phyloP scores from a whole-genome alignment of 208 protist genomes.

The Endotrypanum monterogeii region DNA sequence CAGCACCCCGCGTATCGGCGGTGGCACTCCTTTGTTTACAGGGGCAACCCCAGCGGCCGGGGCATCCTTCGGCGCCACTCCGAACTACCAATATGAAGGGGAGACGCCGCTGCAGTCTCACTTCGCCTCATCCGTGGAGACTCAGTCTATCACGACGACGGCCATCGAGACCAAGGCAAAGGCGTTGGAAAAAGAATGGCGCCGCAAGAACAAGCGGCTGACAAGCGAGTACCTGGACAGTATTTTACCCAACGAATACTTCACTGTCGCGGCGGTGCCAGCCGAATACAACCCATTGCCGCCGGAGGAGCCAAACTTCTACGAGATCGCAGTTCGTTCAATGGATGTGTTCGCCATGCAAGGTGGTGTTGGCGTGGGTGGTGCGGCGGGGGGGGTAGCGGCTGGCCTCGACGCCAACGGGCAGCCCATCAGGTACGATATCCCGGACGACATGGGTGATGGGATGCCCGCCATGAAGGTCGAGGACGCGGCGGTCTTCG shows the following conservation, averaged over 20 bases:
- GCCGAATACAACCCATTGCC: slow-evolving; percentile 81
- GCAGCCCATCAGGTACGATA: slow-evolving; percentile 70
- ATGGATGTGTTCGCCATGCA: slow-evolving; percentile 59
- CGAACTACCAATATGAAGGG: slow-evolving; percentile 89
- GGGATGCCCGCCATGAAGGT: slow-evolving; percentile 96
- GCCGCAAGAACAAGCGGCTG: slow-evolving; percentile 81
- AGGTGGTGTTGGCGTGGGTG: slow-evolving; percentile 7
- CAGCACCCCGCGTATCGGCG: slow-evolving; percentile 30
- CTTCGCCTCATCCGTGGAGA: slow-evolving; percentile 56
- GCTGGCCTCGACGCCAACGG: slow-evolving; percentile 36
- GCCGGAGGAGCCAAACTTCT: slow-evolving; percentile 89
- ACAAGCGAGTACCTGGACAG: slow-evolving; percentile 79
- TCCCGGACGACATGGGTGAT: slow-evolving; percentile 81
- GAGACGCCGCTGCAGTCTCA: slow-evolving; percentile 82
- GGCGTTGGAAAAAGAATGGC: slow-evolving; percentile 83
- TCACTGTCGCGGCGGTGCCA: slow-evolving; percentile 71
- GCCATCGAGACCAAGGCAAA: slow-evolving; percentile 79
- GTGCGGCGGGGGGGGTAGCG: slow-evolving; percentile 24
- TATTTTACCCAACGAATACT: slow-evolving; percentile 71
- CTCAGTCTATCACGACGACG: slow-evolving; percentile 64
- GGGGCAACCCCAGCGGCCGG: slow-evolving; percentile 49
- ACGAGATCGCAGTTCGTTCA: slow-evolving; percentile 74
- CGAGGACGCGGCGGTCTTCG: slow-evolving; percentile 97
- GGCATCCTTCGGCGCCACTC: slow-evolving; percentile 64
- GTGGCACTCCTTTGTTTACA: slow-evolving; percentile 54